These are phyloP conservation scores for Aspergillus proliferans DNA, from an alignment of 2,329 filamentous ascomycete genomes.

Conservation along the genomic window DNA sequence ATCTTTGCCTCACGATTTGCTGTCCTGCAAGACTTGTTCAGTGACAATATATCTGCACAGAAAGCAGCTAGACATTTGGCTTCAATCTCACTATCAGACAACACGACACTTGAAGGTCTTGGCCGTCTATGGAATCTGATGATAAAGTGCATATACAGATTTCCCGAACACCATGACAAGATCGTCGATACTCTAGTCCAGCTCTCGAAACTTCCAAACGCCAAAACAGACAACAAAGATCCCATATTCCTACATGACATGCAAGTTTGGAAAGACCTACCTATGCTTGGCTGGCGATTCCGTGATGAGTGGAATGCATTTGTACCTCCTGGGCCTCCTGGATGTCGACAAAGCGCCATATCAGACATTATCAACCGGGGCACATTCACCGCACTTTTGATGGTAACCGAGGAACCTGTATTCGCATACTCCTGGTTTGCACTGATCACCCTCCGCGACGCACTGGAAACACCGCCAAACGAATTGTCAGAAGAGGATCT, in stretches of 20 bases:
- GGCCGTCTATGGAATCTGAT: slow-evolving; percentile 1
- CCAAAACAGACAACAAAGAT: background rate
- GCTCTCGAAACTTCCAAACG: slow-evolving; percentile 1
- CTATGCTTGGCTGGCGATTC: slow-evolving; percentile 8
- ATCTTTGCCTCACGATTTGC: background rate
- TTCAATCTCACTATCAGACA: background rate
- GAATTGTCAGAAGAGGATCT: background rate
- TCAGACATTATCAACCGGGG: slow-evolving; percentile 1
- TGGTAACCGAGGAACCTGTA: slow-evolving; percentile 6
- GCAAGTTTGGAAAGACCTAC: slow-evolving; percentile 10
- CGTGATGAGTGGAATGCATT: slow-evolving; percentile 7
- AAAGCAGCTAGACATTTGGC: background rate
- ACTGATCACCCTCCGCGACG: slow-evolving; percentile 3
- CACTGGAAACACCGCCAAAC: slow-evolving; percentile 4
- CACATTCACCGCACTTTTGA: slow-evolving; percentile 6
- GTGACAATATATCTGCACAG: background rate
- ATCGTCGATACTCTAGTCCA: slow-evolving; percentile 3
- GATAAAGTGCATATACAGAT: background rate
- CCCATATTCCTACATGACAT: slow-evolving; percentile 2
- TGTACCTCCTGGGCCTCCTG: background rate
- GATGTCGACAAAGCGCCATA: background rate
- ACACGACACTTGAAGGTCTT: background rate
- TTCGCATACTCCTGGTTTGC: slow-evolving; percentile 7
- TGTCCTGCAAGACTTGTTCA: background rate
- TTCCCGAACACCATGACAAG: slow-evolving; percentile 2